Conservation (phyloP, 805 yeast genomes). For the Metschnikowia santaceciliae region DNA sequence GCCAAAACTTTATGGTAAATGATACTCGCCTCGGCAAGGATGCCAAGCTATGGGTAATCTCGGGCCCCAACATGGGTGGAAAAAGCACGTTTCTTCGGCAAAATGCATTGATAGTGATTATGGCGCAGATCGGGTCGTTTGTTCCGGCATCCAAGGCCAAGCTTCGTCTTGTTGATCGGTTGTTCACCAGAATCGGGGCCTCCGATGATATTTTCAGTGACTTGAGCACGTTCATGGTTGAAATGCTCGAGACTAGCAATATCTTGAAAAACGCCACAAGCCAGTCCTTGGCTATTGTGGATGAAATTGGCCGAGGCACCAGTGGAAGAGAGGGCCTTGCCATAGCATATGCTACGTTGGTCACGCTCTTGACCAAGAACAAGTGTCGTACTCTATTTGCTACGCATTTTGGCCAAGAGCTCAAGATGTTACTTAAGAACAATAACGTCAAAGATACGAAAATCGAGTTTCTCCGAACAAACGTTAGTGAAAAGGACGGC, state of each 20-base stretch:
- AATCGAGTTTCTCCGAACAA: conserved; percentile 30
- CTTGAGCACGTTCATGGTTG: conserved; percentile 49
- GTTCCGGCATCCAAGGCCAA: conserved; percentile 48
- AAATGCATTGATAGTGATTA: conserved; percentile 43
- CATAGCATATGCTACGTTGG: conserved; percentile 73
- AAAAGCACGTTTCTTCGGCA: conserved; percentile 50
- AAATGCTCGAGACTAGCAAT: conserved; percentile 42
- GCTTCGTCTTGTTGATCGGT: conserved; percentile 45
- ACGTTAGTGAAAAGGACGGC: conserved; percentile 23
- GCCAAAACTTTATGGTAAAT: conserved; percentile 47
- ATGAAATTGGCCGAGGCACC: conserved; percentile 42
- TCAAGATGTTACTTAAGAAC: conserved; percentile 33
- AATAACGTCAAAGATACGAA: conserved; percentile 25
- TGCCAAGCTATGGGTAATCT: conserved; percentile 21
- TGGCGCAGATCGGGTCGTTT: conserved; percentile 53
- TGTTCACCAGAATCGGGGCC: conserved; percentile 44
- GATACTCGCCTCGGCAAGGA: conserved; percentile 27
- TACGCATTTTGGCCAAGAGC: conserved; percentile 63
- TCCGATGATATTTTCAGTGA: conserved; percentile 29
- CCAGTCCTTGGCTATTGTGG: conserved; percentile 41
- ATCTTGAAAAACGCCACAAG: conserved; percentile 32
- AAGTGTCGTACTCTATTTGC: conserved; percentile 80
- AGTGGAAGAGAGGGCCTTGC: conserved; percentile 82
- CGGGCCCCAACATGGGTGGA: conserved; percentile 49
- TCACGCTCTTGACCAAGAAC: conserved; percentile 49